Conservation (phyloP, 441 rosid species). For the Monsonia emarginata region DNA sequence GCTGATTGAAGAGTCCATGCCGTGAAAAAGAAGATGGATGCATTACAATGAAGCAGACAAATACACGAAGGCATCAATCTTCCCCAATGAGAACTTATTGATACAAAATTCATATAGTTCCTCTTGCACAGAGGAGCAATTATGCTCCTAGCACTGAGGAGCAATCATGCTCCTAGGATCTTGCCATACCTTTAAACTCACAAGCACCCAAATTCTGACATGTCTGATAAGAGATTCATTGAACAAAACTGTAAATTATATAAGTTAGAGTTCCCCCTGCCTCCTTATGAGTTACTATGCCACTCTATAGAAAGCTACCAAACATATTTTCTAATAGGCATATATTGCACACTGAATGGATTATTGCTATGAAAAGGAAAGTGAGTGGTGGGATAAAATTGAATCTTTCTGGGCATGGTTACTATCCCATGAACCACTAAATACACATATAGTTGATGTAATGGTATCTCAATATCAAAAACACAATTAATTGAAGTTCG, state of each 20-base stretch:
- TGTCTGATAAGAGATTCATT: not conserved
- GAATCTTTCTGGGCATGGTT: not conserved
- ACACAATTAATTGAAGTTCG: constrained; percentile 1
- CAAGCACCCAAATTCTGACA: not conserved
- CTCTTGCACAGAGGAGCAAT: not conserved
- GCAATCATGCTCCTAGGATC: not conserved
- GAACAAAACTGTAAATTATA: not conserved
- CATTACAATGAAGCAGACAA: not conserved
- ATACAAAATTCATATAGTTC: not conserved
- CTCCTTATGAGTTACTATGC: constrained; percentile 1
- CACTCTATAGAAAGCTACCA: not conserved
- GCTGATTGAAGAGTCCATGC: not conserved
- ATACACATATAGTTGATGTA: not conserved
- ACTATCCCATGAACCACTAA: not conserved
- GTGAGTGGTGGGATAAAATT: not conserved
- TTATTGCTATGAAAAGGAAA: not conserved
- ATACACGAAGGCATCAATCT: not conserved
- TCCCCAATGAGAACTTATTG: not conserved
- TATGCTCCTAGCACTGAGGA: not conserved
- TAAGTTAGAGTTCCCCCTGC: not conserved
- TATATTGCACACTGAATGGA: not conserved
- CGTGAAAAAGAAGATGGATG: not conserved
- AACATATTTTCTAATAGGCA: not conserved
- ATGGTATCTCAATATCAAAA: not conserved
- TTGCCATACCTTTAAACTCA: not conserved